Base-by-base conservation (phyloP, 2,329 filamentous ascomycete species). In the Penicillium sp. region DNA sequence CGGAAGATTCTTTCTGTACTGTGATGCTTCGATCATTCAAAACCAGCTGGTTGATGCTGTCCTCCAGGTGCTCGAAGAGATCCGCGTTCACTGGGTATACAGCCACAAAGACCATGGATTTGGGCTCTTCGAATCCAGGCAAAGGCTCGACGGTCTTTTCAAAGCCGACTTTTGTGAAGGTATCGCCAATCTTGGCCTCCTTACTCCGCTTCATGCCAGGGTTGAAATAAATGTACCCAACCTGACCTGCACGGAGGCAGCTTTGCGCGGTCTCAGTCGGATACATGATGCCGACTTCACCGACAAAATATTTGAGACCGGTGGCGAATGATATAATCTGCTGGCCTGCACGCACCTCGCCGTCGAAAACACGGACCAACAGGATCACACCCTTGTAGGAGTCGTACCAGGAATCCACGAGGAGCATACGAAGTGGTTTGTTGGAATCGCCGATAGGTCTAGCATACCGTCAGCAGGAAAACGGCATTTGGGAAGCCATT, bases 391-490 rank as follows among this genome's bases (percentile, higher is more conserved):
- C 94, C 62, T 91, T 89, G 74, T 97, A 99, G 58, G 88, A 92
- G 69, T 96, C 92, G 72, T 99, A 99, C 94, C 94, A 99, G 22
- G 92, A 97, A 75, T 99, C 94, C 28, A 99, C 91, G 14, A 99
- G 84, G 45, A 99, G 79, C 75, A 97, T 83, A 56, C 90, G 87
- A 54, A 97, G 75, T 1, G 91, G 90, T 65, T 87, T 89, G 16
- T 75, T 80, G 50, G 81, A 76, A 64, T 94, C 86, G 5, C 94
- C 94, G 0, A 83, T 75, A 0, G 94, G 94, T 38, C 77, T 79
- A 56, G 33, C 19, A 50, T 42, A 35, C 12, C 30, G 58, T 73
- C 43, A 73, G 65, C 26, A 51, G 16, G 25, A 22, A 17, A 17
- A 25, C 7, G 40, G 16, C 40, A 12, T 16, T n/a, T n/a, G 8